A percentile compares a stretch with the other conserved stretches of the same genome.
Conservation (phyloP, 2,329 filamentous ascomycete genomes). For the Aspergillus brasiliensis region DNA sequence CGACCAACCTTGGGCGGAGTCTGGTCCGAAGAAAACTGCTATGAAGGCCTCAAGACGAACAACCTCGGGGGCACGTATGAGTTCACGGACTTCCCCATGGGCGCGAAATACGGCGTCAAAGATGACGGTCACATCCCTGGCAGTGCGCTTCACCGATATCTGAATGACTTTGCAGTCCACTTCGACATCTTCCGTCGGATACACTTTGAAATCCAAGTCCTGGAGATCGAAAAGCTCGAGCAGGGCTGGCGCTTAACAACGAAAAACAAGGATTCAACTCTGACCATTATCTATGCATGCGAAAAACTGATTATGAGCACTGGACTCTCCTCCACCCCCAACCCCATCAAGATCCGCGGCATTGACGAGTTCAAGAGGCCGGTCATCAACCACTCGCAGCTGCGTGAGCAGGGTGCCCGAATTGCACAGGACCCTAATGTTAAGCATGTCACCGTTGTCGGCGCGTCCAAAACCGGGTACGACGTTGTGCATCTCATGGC, state of each 20-base stretch:
- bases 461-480: slow-evolving; percentile 60
- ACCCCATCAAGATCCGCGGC: neutral
- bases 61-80: slow-evolving; percentile 16
- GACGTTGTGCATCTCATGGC: slow-evolving; percentile 67
- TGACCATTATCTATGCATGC: too few species aligned
- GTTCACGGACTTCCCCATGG: slow-evolving; percentile 16
- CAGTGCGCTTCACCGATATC: slow-evolving; percentile 51
- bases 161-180: slow-evolving; percentile 48
- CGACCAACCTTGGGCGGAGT: neutral
- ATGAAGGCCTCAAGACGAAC: slow-evolving; percentile 17
- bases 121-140: slow-evolving; percentile 54
- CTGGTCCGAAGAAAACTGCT: slow-evolving; percentile 16
- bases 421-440: neutral
- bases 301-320: neutral
- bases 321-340: neutral
- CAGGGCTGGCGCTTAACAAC: neutral
- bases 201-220: neutral
- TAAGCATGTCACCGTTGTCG: neutral
- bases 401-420: too few species aligned
- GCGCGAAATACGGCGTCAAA: slow-evolving; percentile 38
- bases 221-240: neutral
- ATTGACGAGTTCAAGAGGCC: neutral
- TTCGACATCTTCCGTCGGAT: slow-evolving; percentile 29
- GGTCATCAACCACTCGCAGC: neutral
- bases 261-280: neutral